Evolutionary conservation across 768 basidiomycete species (phyloP).

Genomic region (Clavulina sp.): DNA sequence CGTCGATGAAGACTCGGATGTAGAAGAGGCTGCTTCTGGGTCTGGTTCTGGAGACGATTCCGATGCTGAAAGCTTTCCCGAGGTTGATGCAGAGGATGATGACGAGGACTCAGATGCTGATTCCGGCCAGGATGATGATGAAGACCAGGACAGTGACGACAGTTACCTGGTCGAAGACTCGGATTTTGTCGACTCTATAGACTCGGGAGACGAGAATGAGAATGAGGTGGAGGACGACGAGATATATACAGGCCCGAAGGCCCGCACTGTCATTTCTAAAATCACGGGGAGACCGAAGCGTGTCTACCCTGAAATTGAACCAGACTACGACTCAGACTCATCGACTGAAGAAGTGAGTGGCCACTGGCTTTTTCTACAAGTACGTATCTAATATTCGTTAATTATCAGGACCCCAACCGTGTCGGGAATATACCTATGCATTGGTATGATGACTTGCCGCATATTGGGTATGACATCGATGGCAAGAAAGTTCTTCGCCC

Average conservation of each 20-base stretch:
- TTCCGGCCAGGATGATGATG: constrained; percentile 20
- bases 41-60: constrained; percentile 17
- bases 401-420: constrained; percentile 68
- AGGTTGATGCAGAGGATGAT: background rate
- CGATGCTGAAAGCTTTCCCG: constrained; percentile 16
- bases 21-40: background rate
- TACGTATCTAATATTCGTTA: constrained; percentile 5
- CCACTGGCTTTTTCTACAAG: background rate
- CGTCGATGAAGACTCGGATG: too few relatives aligned
- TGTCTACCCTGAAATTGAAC: constrained; percentile 77
- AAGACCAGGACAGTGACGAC: background rate
- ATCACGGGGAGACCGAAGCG: constrained; percentile 74
- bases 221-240: constrained; percentile 26
- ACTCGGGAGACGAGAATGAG: too few relatives aligned
- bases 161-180: background rate
- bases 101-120: constrained; percentile 20
- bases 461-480: constrained; percentile 90
- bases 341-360: constrained; percentile 73
- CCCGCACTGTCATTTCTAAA: constrained; percentile 52
- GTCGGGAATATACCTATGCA: constrained; percentile 91
- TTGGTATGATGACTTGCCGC: constrained; percentile 99
- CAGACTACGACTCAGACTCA: constrained; percentile 80
- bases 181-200: too few relatives aligned
- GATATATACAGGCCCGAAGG: constrained; percentile 31
- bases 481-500: constrained; percentile 90